Evolutionary conservation across 1,139 yeast genomes (phyloP).

Genomic region (Suhomyces coccinellae): DNA sequence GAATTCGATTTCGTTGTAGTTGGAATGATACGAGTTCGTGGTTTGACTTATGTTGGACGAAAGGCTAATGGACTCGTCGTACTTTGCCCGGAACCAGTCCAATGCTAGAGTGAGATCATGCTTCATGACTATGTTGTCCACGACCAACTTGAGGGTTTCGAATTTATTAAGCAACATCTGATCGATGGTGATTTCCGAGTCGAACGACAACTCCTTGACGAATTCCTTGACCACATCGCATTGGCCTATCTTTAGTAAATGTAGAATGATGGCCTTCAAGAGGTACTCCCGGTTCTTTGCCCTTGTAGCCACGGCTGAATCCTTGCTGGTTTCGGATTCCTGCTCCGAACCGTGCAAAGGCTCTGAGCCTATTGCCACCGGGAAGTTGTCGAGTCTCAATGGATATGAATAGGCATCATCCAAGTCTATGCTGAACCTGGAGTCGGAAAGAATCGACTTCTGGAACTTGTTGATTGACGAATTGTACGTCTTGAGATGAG

Average conservation of each 20-base stretch:
- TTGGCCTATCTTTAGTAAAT: constrained; percentile 45
- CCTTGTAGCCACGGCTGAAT: background rate
- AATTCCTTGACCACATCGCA: constrained; percentile 38
- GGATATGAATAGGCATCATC: constrained; percentile 50
- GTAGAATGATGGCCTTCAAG: constrained; percentile 43
- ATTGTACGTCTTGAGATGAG: constrained; percentile 38
- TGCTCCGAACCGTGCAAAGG: background rate
- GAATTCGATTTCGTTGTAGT: constrained; percentile 48
- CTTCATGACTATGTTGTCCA: constrained; percentile 33
- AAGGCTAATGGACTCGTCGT: constrained; percentile 15
- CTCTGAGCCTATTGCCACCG: constrained; percentile 17
- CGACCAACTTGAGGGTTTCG: constrained; percentile 34
- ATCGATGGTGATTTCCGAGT: constrained; percentile 24
- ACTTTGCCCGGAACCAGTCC: constrained; percentile 36
- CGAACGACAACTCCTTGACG: constrained; percentile 25
- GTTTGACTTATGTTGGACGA: constrained; percentile 5
- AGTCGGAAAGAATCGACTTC: constrained; percentile 36
- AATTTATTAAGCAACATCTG: constrained; percentile 29
- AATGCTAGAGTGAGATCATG: constrained; percentile 40
- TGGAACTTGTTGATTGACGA: constrained; percentile 37
- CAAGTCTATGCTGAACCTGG: constrained; percentile 33
- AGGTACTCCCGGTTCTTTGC: constrained; percentile 36
- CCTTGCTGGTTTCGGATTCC: constrained; percentile 1
- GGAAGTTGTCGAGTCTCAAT: constrained; percentile 34
- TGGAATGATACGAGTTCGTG: constrained; percentile 6